Evolutionary conservation across 192 early-diverging fungal species (phyloP).

Genomic region (Podila clonocystis): DNA sequence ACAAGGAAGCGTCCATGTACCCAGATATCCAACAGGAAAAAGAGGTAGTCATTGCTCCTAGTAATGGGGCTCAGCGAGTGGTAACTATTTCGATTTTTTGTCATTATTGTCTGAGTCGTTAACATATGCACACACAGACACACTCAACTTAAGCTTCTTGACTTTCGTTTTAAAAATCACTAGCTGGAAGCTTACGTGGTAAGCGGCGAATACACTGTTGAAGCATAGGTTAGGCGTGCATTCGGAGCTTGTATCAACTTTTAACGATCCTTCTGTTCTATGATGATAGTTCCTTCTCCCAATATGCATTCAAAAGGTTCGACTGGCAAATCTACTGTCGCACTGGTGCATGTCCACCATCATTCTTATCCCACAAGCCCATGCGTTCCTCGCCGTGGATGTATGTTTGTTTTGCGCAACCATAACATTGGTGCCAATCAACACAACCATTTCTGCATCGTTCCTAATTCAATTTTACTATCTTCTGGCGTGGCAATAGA

Average conservation of each 20-base stretch:
- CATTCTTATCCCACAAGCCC: slow-evolving; percentile 26
- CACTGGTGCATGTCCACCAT: slow-evolving; percentile 37
- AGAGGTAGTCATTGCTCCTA: too few relatives aligned
- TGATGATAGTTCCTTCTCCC: slow-evolving; percentile 20
- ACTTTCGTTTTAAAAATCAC: background rate
- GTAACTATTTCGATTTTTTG: background rate
- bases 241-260: background rate
- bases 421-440: too few relatives aligned
- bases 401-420: slow-evolving; percentile 16
- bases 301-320: background rate
- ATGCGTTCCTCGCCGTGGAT: slow-evolving; percentile 18
- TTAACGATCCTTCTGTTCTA: background rate
- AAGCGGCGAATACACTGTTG: background rate
- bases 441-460: too few relatives aligned
- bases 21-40: too few relatives aligned
- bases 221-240: too few relatives aligned
- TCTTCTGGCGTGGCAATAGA: background rate
- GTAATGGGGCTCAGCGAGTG: background rate
- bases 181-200: background rate
- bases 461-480: too few relatives aligned
- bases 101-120: too few relatives aligned
- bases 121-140: too few relatives aligned
- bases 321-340: slow-evolving; percentile 8
- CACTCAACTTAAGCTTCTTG: background rate
- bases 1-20: too few relatives aligned